A percentile compares a stretch with the other conserved stretches of the same genome.
Evolutionary conservation across 2,329 filamentous ascomycete genomes (phyloP).

Genomic region (Daldinia sp.): DNA sequence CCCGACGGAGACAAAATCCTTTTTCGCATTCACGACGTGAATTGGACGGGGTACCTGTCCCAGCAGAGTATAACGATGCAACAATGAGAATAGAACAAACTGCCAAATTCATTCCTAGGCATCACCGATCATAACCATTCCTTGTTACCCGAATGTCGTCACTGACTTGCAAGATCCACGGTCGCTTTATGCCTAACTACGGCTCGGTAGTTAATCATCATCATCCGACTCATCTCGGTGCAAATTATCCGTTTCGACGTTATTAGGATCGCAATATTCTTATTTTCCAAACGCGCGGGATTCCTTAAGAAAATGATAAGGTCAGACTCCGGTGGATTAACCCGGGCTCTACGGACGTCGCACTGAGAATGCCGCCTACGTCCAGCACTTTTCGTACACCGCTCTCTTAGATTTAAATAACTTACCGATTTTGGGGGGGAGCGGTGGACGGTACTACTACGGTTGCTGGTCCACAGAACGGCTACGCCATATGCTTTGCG

Average conservation of each 20-base stretch:
- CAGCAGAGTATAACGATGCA: constrained; percentile 22
- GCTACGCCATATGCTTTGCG: constrained; percentile 8
- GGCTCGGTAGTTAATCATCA: constrained; percentile 33
- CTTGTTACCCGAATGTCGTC: constrained; percentile 33
- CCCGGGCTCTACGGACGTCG: constrained; percentile 15
- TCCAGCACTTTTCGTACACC: constrained; percentile 27
- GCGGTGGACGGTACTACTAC: constrained; percentile 16
- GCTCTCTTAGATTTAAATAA: constrained; percentile 23
- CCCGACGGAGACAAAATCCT: constrained; percentile 9
- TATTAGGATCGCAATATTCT: constrained; percentile 10
- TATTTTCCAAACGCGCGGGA: constrained; percentile 4
- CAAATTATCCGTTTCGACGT: constrained; percentile 2
- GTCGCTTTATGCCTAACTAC: constrained; percentile 9
- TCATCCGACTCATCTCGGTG: constrained; percentile 26
- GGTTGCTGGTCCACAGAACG: constrained; percentile 10
- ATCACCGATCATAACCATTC: constrained; percentile 16
- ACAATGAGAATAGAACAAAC: constrained; percentile 16
- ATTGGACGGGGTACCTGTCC: constrained; percentile 10
- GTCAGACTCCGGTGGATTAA: constrained; percentile 23
- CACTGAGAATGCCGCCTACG: constrained; percentile 16
- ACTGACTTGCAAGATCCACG: constrained; percentile 25
- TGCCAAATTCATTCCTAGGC: not conserved
- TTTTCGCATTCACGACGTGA: constrained; percentile 13
- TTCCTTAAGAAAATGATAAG: not conserved
- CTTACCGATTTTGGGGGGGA: constrained; percentile 1